A percentile compares a stretch with the other conserved stretches of the same genome.
These are phyloP conservation scores for Areca catechu DNA, from an alignment of 176 grass and related monocot genomes.

Conservation along the genomic window DNA sequence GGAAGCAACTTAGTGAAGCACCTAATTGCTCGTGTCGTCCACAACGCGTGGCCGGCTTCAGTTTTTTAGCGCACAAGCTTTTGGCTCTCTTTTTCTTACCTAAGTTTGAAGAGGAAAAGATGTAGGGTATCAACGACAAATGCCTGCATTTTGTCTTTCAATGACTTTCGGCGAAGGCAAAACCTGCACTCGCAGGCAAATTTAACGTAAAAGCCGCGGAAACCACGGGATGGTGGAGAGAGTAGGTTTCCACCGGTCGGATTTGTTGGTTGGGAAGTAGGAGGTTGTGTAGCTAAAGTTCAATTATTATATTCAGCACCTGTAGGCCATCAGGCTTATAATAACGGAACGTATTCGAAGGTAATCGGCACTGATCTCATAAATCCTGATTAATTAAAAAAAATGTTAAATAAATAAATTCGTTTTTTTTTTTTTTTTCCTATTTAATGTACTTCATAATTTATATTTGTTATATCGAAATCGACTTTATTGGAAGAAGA, in stretches of 20 bases:
- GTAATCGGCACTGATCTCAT: too few relatives aligned
- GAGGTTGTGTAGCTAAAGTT: constrained; percentile 22
- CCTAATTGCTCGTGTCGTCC: too few relatives aligned
- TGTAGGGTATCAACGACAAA: constrained; percentile 12
- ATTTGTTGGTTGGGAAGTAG: constrained; percentile 33
- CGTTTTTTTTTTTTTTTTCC: too few relatives aligned
- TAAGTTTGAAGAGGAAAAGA: constrained; percentile 1
- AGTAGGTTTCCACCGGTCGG: constrained; percentile 21
- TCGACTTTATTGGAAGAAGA: too few relatives aligned
- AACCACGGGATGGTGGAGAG: constrained; percentile 19
- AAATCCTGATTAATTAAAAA: too few relatives aligned
- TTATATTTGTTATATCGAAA: too few relatives aligned
- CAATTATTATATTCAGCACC: constrained; percentile 10
- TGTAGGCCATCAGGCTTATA: constrained; percentile 9
- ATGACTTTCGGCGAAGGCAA: too few relatives aligned
- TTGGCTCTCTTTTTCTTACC: constrained; percentile 23
- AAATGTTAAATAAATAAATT: too few relatives aligned
- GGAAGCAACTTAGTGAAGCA: not conserved
- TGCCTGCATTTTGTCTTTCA: too few relatives aligned
- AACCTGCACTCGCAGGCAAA: not conserved
- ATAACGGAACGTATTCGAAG: not conserved
- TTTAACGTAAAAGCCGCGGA: constrained; percentile 18
- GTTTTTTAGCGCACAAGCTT: too few relatives aligned
- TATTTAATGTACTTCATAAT: too few relatives aligned
- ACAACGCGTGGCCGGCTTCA: too few relatives aligned